Evolutionary conservation across 352 stramenopile genomes (phyloP), one percentile per base, ranked within the genome.

Genomic region (Globisporangium barbulae): DNA sequence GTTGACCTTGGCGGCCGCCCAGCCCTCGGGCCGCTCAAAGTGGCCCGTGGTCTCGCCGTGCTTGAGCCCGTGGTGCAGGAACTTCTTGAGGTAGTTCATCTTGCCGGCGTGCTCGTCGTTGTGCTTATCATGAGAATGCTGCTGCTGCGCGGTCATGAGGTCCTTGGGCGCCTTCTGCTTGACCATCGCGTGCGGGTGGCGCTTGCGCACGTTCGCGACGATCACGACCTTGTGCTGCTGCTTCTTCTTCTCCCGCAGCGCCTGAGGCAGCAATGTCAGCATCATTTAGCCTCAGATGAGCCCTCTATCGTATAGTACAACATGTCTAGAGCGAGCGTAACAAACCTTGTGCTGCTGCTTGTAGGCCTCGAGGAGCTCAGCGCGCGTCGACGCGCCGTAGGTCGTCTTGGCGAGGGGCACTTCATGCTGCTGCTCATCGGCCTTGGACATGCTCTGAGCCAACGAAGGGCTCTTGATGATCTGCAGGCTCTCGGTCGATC

Each of bases 161-260:
- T 60, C 54, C 30, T 53, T 39, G 5, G 17, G 37, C 13, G 59
- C 31, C 0, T 72, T 59, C 25, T 83, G 65, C 58, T 81, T 79
- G 17, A 85, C 61, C 47, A 79, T 53, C 9, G 86, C 47, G 21
- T 77, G 75, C 10, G 79, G 74, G 31, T 73, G 69, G 8, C 67
- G 75, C 56, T 72, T 77, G 37, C 69, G 78, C 15, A 74, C 59
- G 33, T 81, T 76, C 49, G 84, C 72, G 19, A 90, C 62, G 68
- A 90, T 85, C 39, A 90, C 73, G 52, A 78, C 68, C 59, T 89
- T 90, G 60, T 88, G 76, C 35, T 74, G 72, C 44, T 64, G 69
- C 66, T 79, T 88, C 58, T 72, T 76, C 8, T 48, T 68, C 39
- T 76, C 75, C 59, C 77, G 71, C 1, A 68, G 44, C 22, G 84